Base-by-base conservation (phyloP, 495 filamentous ascomycete species). In the Parathielavia appendiculata region DNA sequence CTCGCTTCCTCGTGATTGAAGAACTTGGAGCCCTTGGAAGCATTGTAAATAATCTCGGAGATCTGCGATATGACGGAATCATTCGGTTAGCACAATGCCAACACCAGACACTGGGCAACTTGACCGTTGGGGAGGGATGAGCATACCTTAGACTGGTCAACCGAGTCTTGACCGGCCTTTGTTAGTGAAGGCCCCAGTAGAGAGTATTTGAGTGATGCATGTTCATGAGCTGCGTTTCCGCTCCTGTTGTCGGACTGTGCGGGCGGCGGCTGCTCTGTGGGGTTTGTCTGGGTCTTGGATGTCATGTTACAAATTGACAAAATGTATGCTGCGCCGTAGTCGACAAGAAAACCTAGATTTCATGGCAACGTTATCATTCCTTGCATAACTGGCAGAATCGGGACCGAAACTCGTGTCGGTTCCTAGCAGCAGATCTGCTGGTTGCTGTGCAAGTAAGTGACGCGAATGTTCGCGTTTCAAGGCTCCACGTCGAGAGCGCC, bases 21-120 rank as follows among this genome's bases (percentile, higher is more conserved):
- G 76, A 88, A 99, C 68, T 96, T 97, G 57, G 90, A 96, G 23
- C 95, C 95, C 69, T 91, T 96, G 13, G 91, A 96, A 13, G 93
- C 92, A 71, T 95, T 89, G 73, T 96, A 97, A 51, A 99, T 99
- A 57, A 99, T 84, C 69, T 97, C 91, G 0, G 91, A 92, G n/a
- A 96, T 88, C 83, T 88, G 54, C 1, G 20, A 19, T 11, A 38
- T 4, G 43, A 12, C 10, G 32, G 23, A 22, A 19, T 17, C 13
- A 34, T 1, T 34, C 13, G 14, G 34, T 39, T n/a, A 57, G 36
- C 51, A 13, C 32, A 47, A 23, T 30, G 5, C 17, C 11, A 34
- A n/a, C 17, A 2, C 11, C 32, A 23, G 1, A 22, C 20, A n/a
- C n/a, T n/a, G n/a, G n/a, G n/a, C n/a, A n/a, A n/a, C n/a, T n/a